Percentiles rank a stretch among this genome's conserved stretches.
Conservation (phyloP, 2,329 filamentous ascomycete genomes). For the Monilinia polystroma region DNA sequence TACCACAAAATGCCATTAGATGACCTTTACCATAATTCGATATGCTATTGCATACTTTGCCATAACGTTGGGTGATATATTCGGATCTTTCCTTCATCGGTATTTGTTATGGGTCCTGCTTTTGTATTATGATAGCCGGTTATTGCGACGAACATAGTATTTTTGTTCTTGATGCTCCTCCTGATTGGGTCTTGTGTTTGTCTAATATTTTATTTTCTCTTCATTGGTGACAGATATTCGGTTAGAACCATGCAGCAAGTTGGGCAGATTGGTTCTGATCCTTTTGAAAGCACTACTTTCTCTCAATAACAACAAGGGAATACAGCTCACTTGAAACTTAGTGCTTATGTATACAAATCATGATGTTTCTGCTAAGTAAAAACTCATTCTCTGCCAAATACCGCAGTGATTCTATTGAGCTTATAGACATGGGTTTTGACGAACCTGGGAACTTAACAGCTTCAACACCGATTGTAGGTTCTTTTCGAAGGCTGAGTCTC, state of each 20-base stretch:
- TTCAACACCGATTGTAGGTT: not conserved
- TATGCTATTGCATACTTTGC: conserved; percentile 1
- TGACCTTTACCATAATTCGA: not conserved
- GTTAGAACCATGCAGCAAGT: no score
- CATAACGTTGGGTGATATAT: not conserved
- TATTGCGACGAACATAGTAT: not conserved
- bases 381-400: not conserved
- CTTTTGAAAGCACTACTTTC: no score
- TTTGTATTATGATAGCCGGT: not conserved
- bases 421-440: not conserved
- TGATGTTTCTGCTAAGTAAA: no score
- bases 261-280: no score
- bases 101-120: not conserved
- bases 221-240: no score
- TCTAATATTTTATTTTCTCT: not conserved
- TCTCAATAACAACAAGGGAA: no score
- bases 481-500: not conserved
- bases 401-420: not conserved
- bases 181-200: not conserved
- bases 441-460: not conserved
- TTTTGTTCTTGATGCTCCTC: no score
- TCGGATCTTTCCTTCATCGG: not conserved
- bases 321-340: no score
- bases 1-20: not conserved
- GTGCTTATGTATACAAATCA: no score